Evolutionary conservation across 1,284 basidiomycete species (phyloP).

Genomic region (Bondarzewia mesenterica): DNA sequence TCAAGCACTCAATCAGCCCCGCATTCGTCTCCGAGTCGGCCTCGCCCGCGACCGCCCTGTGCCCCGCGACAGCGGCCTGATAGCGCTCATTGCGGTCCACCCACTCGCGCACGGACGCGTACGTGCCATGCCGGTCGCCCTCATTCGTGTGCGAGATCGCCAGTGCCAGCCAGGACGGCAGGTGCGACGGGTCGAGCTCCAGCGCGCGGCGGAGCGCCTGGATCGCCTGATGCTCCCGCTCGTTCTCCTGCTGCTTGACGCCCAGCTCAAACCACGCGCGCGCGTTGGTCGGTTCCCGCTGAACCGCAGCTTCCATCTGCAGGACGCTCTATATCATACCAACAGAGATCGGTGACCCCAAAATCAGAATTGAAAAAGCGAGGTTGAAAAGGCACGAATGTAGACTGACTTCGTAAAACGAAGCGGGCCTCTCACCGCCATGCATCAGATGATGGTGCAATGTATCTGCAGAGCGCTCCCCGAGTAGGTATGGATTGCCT

Average conservation of each 20-base stretch:
- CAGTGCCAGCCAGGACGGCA: slow-evolving; percentile 86
- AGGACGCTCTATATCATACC: slow-evolving; percentile 59
- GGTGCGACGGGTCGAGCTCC: slow-evolving; percentile 70
- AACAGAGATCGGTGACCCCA: slow-evolving; percentile 10
- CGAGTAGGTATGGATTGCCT: slow-evolving; percentile 75
- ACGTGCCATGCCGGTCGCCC: slow-evolving; percentile 63
- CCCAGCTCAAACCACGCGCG: slow-evolving; percentile 88
- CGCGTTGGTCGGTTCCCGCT: slow-evolving; percentile 67
- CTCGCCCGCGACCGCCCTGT: slow-evolving; percentile 23
- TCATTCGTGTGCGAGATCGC: slow-evolving; percentile 94
- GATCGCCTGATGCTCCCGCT: slow-evolving; percentile 89
- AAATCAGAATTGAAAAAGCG: not conserved
- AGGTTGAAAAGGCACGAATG: too few species aligned
- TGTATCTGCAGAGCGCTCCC: slow-evolving; percentile 35
- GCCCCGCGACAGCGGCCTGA: slow-evolving; percentile 35
- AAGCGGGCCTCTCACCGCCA: slow-evolving; percentile 24
- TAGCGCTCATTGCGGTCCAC: slow-evolving; percentile 55
- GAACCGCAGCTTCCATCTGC: slow-evolving; percentile 87
- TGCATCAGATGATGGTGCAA: slow-evolving; percentile 53
- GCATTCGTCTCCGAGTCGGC: slow-evolving; percentile 26
- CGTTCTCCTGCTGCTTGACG: slow-evolving; percentile 97
- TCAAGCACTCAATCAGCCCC: slow-evolving; percentile 52
- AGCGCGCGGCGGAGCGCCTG: slow-evolving; percentile 79
- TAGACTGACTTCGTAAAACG: slow-evolving; percentile 50
- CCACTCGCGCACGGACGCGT: slow-evolving; percentile 82